These are phyloP conservation scores for Botrytis pseudocinerea DNA, from an alignment of 2,329 filamentous ascomycete species.

Conservation along the genomic window DNA sequence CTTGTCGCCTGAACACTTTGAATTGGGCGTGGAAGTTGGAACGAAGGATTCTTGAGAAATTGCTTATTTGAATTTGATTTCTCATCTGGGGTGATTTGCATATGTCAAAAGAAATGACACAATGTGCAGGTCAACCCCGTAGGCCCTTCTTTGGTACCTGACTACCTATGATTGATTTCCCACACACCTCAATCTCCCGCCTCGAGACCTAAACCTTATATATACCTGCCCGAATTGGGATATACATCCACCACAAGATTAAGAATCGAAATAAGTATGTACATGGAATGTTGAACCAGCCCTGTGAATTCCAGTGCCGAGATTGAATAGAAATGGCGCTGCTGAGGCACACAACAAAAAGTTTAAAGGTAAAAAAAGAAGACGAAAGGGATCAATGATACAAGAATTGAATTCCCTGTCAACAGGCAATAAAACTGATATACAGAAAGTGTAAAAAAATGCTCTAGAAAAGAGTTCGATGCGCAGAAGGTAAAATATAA, in stretches of 20 bases:
- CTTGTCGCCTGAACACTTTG: constrained; percentile 11
- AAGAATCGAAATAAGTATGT: constrained; percentile 20
- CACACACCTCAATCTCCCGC: background rate
- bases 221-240: constrained; percentile 16
- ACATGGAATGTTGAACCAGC: constrained; percentile 13
- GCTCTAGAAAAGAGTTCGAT: background rate
- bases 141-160: background rate
- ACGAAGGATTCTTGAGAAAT: constrained; percentile 19
- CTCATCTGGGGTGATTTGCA: background rate
- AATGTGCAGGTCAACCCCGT: constrained; percentile 3
- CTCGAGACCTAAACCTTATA: constrained; percentile 15
- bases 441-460: constrained; percentile 17
- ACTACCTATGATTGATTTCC: background rate
- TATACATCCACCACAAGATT: constrained; percentile 14
- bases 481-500: constrained; percentile 10
- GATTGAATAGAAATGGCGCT: constrained; percentile 7
- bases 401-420: constrained; percentile 19
- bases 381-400: constrained; percentile 6
- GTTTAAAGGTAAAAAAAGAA: background rate
- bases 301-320: constrained; percentile 2
- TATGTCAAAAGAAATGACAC: background rate
- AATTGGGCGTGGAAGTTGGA: background rate
- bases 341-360: background rate
- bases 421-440: constrained; percentile 17
- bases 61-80: constrained; percentile 20